Evolutionary conservation across 78 protist genomes (phyloP).

Genomic region (Dictyostelium citrinum): DNA sequence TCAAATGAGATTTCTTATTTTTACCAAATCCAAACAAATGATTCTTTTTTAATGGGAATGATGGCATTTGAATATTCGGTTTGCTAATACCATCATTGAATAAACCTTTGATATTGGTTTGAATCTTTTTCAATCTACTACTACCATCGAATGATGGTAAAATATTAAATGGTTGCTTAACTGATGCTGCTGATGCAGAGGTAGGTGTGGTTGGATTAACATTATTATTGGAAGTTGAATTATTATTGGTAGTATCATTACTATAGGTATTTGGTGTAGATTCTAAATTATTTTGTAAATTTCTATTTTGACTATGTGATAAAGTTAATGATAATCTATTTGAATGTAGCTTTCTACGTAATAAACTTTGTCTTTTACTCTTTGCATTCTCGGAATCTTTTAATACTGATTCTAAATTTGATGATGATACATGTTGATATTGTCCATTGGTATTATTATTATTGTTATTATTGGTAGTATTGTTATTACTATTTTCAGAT

Average conservation of each 20-base stretch:
- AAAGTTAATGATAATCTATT: constrained; percentile 59
- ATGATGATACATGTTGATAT: neutral
- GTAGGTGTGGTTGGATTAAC: neutral
- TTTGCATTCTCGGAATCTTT: neutral
- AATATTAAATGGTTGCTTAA: neutral
- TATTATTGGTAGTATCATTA: neutral
- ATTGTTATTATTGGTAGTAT: neutral
- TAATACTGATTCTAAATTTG: neutral
- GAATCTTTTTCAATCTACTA: constrained; percentile 24
- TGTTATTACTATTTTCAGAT: neutral
- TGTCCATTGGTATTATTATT: neutral
- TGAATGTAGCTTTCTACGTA: constrained; percentile 17
- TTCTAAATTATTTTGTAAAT: neutral
- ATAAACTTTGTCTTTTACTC: constrained; percentile 18
- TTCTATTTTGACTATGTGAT: constrained; percentile 9
- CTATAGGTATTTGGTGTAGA: neutral
- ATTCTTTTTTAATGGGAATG: neutral
- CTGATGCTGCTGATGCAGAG: neutral
- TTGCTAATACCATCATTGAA: constrained; percentile 13
- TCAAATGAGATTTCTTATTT: neutral
- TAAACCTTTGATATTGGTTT: constrained; percentile 16
- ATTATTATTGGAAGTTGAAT: too few species aligned
- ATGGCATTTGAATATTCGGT: constrained; percentile 9
- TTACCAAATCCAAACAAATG: neutral
- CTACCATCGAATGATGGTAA: constrained; percentile 25